A percentile compares a stretch with the other conserved stretches of the same genome.
phyloP scores from a whole-genome alignment of 2,329 filamentous ascomycete species.

The Scorias spongiosa region DNA sequence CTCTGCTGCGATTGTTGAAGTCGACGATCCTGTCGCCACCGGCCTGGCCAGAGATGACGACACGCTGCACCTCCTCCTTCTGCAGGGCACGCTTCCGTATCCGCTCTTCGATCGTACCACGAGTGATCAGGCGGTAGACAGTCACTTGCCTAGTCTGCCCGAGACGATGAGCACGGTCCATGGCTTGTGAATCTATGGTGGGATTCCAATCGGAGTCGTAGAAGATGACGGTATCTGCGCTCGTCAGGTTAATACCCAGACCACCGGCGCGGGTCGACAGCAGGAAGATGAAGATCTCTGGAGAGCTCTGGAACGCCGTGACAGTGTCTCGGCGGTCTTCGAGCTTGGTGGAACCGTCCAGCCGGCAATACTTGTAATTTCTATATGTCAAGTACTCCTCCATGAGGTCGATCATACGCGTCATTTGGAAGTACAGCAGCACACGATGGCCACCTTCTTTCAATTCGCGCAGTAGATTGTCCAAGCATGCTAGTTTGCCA shows the following conservation, averaged over 20 bases:
- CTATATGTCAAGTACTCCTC: conserved; percentile 97
- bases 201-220: conserved; percentile 99
- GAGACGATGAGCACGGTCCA: conserved; percentile 96
- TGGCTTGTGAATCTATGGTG: conserved; percentile 95
- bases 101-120: conserved; percentile 91
- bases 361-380: conserved; percentile 95
- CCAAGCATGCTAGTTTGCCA: conserved; percentile 84
- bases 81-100: conserved; percentile 93
- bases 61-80: conserved; percentile 96
- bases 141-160: conserved; percentile 93
- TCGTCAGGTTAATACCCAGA: conserved; percentile 92
- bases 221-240: conserved; percentile 96
- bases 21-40: conserved; percentile 55
- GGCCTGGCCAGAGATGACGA: conserved; percentile 81
- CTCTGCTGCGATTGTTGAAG: conserved; percentile 81
- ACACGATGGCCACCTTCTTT: conserved; percentile 90
- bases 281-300: conserved; percentile 94
- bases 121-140: conserved; percentile 92
- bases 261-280: conserved; percentile 92
- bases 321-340: conserved; percentile 95
- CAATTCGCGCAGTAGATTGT: conserved; percentile 71
- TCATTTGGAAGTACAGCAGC: conserved; percentile 99
- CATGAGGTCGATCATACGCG: conserved; percentile 98
- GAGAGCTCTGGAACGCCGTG: conserved; percentile 84
- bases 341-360: conserved; percentile 93